A percentile compares a stretch with the other conserved stretches of the same genome.
Evolutionary conservation across 441 rosid genomes (phyloP).

Genomic region (Aleurites moluccanus): DNA sequence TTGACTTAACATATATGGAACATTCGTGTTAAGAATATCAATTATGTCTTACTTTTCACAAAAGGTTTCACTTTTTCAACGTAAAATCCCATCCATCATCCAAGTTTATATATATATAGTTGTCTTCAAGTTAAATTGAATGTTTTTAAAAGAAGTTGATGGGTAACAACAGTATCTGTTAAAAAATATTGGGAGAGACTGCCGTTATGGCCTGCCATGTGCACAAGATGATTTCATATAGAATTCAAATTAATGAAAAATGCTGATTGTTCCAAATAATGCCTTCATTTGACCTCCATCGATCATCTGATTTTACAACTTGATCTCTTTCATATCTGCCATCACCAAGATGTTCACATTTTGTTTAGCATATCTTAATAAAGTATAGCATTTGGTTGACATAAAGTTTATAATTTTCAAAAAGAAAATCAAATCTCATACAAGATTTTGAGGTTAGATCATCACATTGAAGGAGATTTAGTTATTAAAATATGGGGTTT

Average conservation of each 20-base stretch:
- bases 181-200: too few species aligned
- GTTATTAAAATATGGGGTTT: not conserved
- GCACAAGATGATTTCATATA: constrained; percentile 10
- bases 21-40: too few species aligned
- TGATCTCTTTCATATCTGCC: not conserved
- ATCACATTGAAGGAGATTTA: not conserved
- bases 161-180: too few species aligned
- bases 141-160: too few species aligned
- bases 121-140: too few species aligned
- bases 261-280: not conserved
- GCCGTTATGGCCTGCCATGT: constrained; percentile 23
- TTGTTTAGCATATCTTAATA: not conserved
- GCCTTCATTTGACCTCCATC: not conserved
- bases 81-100: too few species aligned
- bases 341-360: not conserved
- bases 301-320: not conserved
- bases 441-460: constrained; percentile 10
- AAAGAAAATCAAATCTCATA: not conserved
- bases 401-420: not conserved
- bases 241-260: not conserved
- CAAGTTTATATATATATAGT: too few species aligned
- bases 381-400: not conserved
- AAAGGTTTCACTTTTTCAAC: too few species aligned
- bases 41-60: too few species aligned
- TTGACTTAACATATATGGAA: too few species aligned